Base-by-base conservation (phyloP, 1,139 yeast species). In the Saccharomyces hybrid region DNA sequence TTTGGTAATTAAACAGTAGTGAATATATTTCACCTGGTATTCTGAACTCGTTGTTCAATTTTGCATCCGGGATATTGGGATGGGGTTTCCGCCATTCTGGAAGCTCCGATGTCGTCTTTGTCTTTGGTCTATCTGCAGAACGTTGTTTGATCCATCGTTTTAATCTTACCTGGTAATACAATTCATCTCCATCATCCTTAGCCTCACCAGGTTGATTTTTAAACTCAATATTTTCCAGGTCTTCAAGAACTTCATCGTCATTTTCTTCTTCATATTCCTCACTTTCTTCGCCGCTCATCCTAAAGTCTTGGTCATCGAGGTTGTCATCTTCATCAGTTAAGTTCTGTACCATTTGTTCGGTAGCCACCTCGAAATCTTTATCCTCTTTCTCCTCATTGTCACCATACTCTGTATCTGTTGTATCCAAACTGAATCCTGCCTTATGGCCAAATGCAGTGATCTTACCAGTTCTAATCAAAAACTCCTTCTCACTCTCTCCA, bases 1-100 rank as follows among this genome's bases (percentile, higher is more conserved):
- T 88, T 64, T 93, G 99, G 67, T 93, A 95, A 61, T 89, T 96
- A 68, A 93, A 93, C 13, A 93, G 73, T 7, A 91, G 79, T 0
- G 95, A 86, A 67, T 86, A 88, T 1, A 93, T 83, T 63, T 93
- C 98, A 1, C 98, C 98, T 0, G 99, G 99, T 0, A 93, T 75
- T 57, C 75, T 79, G 68, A 86, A 90, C 9, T 78, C 78, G 34
- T 80, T 82, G 63, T 87, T 86, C 8, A 93, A 72, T 5, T 78
- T 75, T 0, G 96, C 90, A 67, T 90, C 98, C 0, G 87, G 78
- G 31, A 81, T 76, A 0, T 79, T 72, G 0, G 97, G 97, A 69
- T 91, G 96, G 0, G 95, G 87, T 63, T 78, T 78, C 42, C 73
- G 68, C 87, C 90, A 86, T 34, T 79, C 82, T 2, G 69, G 63